phyloP scores from a whole-genome alignment of 2,329 filamentous ascomycete genomes.

The Aspergillus pseudotamarii region DNA sequence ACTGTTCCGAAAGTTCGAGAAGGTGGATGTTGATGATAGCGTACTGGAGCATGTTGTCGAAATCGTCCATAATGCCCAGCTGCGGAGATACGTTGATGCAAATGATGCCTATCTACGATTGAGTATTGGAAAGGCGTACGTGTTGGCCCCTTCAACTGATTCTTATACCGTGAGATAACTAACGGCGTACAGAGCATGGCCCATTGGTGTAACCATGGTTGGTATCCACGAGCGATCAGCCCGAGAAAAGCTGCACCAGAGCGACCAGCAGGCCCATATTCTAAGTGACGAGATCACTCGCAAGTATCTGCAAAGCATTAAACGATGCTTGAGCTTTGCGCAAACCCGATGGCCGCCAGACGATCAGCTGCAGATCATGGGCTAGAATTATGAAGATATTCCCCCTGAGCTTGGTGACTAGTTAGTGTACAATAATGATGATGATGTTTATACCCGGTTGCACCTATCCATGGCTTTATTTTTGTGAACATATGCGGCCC shows the following conservation, averaged over 20 bases:
- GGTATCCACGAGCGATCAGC: constrained; percentile 97
- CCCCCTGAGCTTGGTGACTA: neutral
- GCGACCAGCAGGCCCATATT: constrained; percentile 80
- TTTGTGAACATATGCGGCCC: neutral
- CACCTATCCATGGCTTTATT: neutral
- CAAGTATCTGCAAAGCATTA: constrained; percentile 97
- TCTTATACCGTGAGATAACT: constrained; percentile 8
- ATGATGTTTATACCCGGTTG: constrained; percentile 11
- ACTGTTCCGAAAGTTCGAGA: constrained; percentile 86
- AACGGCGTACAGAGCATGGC: constrained; percentile 70
- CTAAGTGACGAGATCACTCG: constrained; percentile 95
- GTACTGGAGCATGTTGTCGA: constrained; percentile 83
- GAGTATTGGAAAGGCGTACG: constrained; percentile 84
- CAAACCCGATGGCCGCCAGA: constrained; percentile 95
- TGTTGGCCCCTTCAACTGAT: constrained; percentile 16
- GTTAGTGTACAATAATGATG: constrained; percentile 8
- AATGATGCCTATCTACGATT: constrained; percentile 92
- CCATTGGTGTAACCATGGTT: constrained; percentile 99
- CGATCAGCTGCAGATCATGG: constrained; percentile 93
- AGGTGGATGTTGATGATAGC: constrained; percentile 74
- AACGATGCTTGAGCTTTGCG: constrained; percentile 92
- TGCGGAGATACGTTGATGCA: constrained; percentile 89
- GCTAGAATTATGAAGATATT: constrained; percentile 49
- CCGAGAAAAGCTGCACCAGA: constrained; percentile 89
- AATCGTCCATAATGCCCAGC: constrained; percentile 88